Evolutionary conservation across 164 flowering plant genomes (phyloP).

Genomic region (Annona squamosa): DNA sequence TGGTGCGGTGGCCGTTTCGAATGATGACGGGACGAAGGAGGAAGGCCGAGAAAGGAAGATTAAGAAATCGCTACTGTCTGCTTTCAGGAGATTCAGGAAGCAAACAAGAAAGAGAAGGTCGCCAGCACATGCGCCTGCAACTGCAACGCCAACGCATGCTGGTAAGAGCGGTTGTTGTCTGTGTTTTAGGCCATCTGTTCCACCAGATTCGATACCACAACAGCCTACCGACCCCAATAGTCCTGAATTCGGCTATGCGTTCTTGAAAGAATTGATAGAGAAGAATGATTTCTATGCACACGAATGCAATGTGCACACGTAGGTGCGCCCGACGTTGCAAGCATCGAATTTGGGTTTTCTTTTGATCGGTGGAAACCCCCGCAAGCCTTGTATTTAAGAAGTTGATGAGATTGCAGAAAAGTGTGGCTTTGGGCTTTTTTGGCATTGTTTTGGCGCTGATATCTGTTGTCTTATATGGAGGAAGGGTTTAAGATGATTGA

Average conservation of each 20-base stretch:
- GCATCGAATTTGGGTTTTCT: background rate
- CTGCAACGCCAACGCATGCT: background rate
- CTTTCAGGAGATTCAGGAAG: constrained; percentile 16
- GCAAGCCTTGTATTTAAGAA: background rate
- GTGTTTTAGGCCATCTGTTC: constrained; percentile 21
- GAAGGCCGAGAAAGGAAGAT: constrained; percentile 8
- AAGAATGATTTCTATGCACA: constrained; percentile 53
- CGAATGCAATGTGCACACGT: constrained; percentile 56
- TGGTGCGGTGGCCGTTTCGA: background rate
- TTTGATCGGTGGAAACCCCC: background rate
- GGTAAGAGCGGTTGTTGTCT: constrained; percentile 10
- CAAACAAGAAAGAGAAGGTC: background rate
- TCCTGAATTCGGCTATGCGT: constrained; percentile 30
- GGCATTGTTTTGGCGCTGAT: background rate
- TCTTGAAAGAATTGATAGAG: constrained; percentile 44
- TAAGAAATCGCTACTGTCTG: constrained; percentile 16
- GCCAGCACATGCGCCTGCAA: background rate
- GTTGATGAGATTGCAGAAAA: background rate
- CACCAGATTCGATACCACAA: constrained; percentile 19
- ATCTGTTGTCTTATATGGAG: background rate
- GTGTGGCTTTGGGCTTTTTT: background rate
- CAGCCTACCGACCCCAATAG: constrained; percentile 43
- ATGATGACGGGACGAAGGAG: constrained; percentile 8
- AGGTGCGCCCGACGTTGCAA: background rate
- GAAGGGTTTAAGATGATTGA: background rate